These are phyloP conservation scores for Macadamia tetraphylla DNA, from an alignment of 164 flowering plant species.

Conservation along the genomic window DNA sequence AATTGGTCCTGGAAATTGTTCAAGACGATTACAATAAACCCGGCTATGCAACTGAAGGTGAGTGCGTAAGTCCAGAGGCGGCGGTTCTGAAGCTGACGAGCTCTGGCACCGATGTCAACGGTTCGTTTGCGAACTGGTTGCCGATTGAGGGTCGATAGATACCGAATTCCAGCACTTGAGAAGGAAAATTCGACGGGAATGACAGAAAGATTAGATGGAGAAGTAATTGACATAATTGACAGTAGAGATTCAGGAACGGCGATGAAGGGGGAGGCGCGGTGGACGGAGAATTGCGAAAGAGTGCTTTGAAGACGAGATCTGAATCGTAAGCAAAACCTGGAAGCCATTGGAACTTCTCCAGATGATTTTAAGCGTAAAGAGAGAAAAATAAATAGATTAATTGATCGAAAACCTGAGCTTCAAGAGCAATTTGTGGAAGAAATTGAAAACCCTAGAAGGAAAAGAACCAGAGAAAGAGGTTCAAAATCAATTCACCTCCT, in stretches of 20 bases:
- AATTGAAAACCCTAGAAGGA: no score
- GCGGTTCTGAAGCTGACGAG: slow-evolving; percentile 77
- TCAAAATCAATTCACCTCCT: no score
- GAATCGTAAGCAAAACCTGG: slow-evolving; percentile 2
- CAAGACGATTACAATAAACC: slow-evolving; percentile 61
- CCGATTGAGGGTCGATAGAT: slow-evolving; percentile 49
- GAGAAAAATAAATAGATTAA: not conserved
- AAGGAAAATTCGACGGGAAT: slow-evolving; percentile 7
- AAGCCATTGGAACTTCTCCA: slow-evolving; percentile 8
- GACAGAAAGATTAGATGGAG: not conserved
- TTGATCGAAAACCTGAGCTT: no score
- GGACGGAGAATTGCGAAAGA: slow-evolving; percentile 1
- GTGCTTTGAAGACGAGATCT: slow-evolving; percentile 11
- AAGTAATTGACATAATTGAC: not conserved
- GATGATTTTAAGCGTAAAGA: no score
- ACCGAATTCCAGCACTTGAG: slow-evolving; percentile 23
- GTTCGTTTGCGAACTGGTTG: slow-evolving; percentile 30
- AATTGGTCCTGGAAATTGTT: slow-evolving; percentile 73
- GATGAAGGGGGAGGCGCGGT: not conserved
- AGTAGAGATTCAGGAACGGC: slow-evolving; percentile 7
- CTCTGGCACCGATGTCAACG: slow-evolving; percentile 73
- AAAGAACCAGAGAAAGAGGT: no score
- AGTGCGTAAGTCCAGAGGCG: slow-evolving; percentile 87
- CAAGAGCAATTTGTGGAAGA: no score
- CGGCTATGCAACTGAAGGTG: slow-evolving; percentile 71